phyloP scores from a whole-genome alignment of 2,329 filamentous ascomycete genomes.

The Trichoderma polysporum region DNA sequence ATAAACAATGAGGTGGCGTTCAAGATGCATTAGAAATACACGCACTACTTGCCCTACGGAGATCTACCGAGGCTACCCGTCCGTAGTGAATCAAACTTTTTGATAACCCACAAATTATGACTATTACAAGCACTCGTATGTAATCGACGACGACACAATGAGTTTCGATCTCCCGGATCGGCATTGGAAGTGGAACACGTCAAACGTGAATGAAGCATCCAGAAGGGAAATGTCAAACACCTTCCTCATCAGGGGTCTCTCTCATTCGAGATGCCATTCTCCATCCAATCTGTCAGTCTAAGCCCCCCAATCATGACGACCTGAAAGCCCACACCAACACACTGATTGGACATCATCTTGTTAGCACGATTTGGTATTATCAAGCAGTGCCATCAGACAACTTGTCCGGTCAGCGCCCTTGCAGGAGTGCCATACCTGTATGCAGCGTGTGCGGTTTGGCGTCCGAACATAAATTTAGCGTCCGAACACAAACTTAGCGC shows the following conservation, averaged over 20 bases:
- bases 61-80: constrained; percentile 2
- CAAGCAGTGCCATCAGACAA: background rate
- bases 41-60: background rate
- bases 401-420: background rate
- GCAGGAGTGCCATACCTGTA: background rate
- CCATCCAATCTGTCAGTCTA: background rate
- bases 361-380: background rate
- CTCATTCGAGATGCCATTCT: background rate
- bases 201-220: background rate
- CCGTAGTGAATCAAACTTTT: background rate
- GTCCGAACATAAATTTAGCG: background rate
- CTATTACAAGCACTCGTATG: background rate
- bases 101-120: background rate
- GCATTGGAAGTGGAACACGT: background rate
- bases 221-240: background rate
- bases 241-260: constrained; percentile 2
- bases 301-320: background rate
- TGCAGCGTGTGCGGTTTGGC: background rate
- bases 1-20: background rate
- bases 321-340: background rate
- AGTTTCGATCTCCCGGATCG: background rate
- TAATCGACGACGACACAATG: background rate
- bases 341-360: background rate
- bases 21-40: background rate
- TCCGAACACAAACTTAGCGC: background rate